These are phyloP conservation scores for Xerocomellus dryophilus DNA, from an alignment of 768 basidiomycete species.

Conservation along the genomic window DNA sequence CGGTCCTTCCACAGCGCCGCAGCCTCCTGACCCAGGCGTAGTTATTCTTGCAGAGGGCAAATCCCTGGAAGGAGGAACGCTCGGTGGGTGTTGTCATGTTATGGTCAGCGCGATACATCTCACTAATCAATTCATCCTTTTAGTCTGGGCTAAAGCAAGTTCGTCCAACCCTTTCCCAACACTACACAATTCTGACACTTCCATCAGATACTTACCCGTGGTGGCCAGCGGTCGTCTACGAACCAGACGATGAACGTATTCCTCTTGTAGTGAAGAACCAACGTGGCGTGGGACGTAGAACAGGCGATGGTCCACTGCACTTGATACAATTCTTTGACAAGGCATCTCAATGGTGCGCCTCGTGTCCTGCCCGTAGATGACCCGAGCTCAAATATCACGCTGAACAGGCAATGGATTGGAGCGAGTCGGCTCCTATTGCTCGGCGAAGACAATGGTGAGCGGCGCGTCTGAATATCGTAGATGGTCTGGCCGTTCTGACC, in stretches of 20 bases:
- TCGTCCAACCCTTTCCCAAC: constrained; percentile 16
- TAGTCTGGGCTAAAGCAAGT: constrained; percentile 87
- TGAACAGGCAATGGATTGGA: constrained; percentile 59
- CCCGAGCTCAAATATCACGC: background rate
- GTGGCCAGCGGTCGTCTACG: constrained; percentile 82
- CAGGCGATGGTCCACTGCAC: constrained; percentile 45
- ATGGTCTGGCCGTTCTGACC: background rate
- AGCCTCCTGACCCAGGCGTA: constrained; percentile 27
- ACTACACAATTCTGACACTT: constrained; percentile 3
- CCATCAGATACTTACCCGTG: constrained; percentile 71
- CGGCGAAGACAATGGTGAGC: constrained; percentile 67
- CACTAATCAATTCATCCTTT: background rate
- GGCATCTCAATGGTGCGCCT: constrained; percentile 54
- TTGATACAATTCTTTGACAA: constrained; percentile 83
- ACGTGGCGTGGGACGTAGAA: constrained; percentile 30
- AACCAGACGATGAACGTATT: constrained; percentile 56
- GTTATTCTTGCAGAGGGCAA: constrained; percentile 36
- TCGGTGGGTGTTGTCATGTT: constrained; percentile 45
- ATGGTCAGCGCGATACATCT: background rate
- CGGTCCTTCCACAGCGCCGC: constrained; percentile 6
- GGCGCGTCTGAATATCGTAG: background rate
- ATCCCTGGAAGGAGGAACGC: constrained; percentile 52
- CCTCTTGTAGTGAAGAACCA: constrained; percentile 39
- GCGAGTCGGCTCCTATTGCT: constrained; percentile 57
- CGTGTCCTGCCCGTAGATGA: background rate